Conservation (phyloP, 2,329 filamentous ascomycete species). For the Fonsecaea nubica region DNA sequence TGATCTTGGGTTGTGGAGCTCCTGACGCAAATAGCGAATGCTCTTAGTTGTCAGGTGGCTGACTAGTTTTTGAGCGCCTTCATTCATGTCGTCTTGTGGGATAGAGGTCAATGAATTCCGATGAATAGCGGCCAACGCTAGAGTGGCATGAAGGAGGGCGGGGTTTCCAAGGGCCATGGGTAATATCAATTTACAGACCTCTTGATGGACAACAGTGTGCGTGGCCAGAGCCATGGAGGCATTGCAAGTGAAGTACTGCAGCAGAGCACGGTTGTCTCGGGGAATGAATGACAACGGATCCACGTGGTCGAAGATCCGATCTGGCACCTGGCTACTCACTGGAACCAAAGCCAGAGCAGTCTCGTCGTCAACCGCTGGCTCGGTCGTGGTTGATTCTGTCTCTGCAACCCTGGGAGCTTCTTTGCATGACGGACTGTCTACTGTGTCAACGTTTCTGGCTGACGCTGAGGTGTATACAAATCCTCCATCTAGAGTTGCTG, state of each 20-base stretch:
- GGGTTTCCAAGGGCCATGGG: conserved; percentile 54
- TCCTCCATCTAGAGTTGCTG: conserved; percentile 14
- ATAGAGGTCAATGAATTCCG: conserved; percentile 47
- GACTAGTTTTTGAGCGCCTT: conserved; percentile 45
- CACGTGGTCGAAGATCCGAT: background rate
- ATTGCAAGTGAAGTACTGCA: conserved; percentile 21
- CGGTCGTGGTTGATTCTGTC: background rate
- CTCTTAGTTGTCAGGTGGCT: conserved; percentile 50
- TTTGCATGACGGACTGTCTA: background rate
- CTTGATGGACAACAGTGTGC: conserved; percentile 15
- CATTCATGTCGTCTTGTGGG: conserved; percentile 47
- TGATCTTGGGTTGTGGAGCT: conserved; percentile 44
- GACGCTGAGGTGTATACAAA: conserved; percentile 17
- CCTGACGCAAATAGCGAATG: conserved; percentile 50
- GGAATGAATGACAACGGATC: conserved; percentile 17
- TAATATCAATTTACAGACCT: conserved; percentile 53
- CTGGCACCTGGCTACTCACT: background rate
- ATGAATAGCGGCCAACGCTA: conserved; percentile 53
- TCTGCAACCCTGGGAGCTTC: background rate
- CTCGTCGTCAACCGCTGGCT: background rate
- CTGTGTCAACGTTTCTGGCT: background rate
- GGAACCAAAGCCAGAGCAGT: background rate
- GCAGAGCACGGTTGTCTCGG: conserved; percentile 6
- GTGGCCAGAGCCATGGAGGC: conserved; percentile 22
- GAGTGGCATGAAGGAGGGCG: conserved; percentile 52